A percentile compares a stretch with the other conserved stretches of the same genome.
phyloP scores from a whole-genome alignment of 2,329 filamentous ascomycete genomes.

The Helicocarpus griseus region DNA sequence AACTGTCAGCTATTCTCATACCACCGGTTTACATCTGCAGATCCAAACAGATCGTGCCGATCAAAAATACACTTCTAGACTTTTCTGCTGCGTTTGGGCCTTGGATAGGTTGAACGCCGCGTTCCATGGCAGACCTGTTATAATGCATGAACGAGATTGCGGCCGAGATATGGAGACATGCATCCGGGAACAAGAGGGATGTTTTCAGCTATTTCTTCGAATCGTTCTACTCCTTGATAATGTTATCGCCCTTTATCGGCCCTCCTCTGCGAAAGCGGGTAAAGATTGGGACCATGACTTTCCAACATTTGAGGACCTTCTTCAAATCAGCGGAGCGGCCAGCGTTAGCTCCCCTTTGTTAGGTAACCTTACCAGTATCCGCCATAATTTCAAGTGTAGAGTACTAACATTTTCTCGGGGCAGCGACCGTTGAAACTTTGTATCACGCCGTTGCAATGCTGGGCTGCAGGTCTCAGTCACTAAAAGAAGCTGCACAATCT shows the following conservation, averaged over 20 bases:
- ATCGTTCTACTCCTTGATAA: slow-evolving; percentile 48
- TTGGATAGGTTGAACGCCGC: slow-evolving; percentile 51
- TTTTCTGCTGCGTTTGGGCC: slow-evolving; percentile 53
- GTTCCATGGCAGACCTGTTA: slow-evolving; percentile 49
- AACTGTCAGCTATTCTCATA: slow-evolving; percentile 50
- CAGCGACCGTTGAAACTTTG: slow-evolving; percentile 53
- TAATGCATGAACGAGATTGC: slow-evolving; percentile 53
- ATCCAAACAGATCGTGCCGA: slow-evolving; percentile 9
- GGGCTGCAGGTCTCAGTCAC: slow-evolving; percentile 41
- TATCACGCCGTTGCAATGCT: slow-evolving; percentile 57
- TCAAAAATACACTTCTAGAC: slow-evolving; percentile 18
- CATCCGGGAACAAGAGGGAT: slow-evolving; percentile 42
- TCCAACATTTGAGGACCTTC: slow-evolving; percentile 23
- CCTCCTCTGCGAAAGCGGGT: slow-evolving; percentile 25
- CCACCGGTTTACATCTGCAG: slow-evolving; percentile 46
- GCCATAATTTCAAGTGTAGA: no score
- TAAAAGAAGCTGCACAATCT: slow-evolving; percentile 16
- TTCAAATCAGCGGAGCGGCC: slow-evolving; percentile 11
- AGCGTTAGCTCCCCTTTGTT: slow-evolving; percentile 30
- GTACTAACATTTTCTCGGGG: background rate
- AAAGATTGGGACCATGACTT: slow-evolving; percentile 20
- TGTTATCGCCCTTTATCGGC: slow-evolving; percentile 52
- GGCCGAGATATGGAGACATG: slow-evolving; percentile 45
- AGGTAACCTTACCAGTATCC: slow-evolving; percentile 24
- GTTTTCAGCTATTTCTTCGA: slow-evolving; percentile 48